Evolutionary conservation across 345 rosid genomes (phyloP).

Genomic region (Bruguiera parviflora): DNA sequence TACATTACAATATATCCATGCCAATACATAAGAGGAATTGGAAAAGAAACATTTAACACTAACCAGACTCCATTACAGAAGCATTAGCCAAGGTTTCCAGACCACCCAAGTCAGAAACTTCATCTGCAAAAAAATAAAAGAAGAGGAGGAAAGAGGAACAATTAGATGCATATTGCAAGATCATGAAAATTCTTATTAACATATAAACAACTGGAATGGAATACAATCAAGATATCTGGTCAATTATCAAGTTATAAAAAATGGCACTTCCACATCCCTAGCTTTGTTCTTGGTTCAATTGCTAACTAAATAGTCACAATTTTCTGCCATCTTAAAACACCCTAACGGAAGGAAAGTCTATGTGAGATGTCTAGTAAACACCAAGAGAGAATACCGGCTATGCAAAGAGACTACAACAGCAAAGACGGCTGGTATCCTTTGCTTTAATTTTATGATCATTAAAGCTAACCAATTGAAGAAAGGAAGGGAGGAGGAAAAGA

Average conservation of each 20-base stretch:
- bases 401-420: too few species aligned
- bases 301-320: neutral
- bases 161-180: too few species aligned
- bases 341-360: neutral
- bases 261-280: neutral
- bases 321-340: neutral
- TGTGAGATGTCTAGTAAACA: neutral
- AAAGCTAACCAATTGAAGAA: neutral
- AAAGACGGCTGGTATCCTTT: neutral
- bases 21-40: neutral
- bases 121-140: constrained; percentile 22
- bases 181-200: neutral
- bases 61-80: constrained; percentile 29
- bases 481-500: neutral
- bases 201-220: neutral
- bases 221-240: neutral
- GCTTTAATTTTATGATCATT: neutral
- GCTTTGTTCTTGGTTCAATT: neutral
- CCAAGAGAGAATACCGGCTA: neutral
- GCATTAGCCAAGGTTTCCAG: constrained; percentile 28
- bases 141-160: neutral
- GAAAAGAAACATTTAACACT: neutral
- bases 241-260: constrained; percentile 2
- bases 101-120: constrained; percentile 22
- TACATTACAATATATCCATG: neutral